These are phyloP conservation scores for Eucalyptus albens DNA, from an alignment of 345 rosid genomes.

Conservation along the genomic window DNA sequence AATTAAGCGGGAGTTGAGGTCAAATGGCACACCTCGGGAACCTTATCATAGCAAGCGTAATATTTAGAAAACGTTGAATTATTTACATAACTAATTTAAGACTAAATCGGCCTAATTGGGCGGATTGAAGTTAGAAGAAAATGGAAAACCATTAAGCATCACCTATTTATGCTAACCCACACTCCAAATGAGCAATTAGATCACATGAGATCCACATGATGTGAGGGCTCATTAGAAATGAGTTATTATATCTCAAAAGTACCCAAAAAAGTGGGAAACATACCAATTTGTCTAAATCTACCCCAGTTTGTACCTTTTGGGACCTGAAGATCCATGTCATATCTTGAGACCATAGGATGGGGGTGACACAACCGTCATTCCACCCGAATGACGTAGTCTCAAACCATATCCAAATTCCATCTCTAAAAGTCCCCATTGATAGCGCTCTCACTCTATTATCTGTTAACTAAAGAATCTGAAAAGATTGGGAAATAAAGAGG, in stretches of 20 bases:
- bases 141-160: neutral
- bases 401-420: no score
- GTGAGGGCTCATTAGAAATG: neutral
- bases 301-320: fast-evolving
- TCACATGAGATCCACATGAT: neutral
- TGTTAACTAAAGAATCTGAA: no score
- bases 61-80: no score
- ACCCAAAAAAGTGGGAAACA: neutral
- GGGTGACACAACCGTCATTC: no score
- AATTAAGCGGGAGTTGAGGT: neutral
- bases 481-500: no score
- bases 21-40: no score
- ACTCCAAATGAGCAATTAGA: neutral
- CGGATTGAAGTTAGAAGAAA: neutral
- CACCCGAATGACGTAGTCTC: no score
- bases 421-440: no score
- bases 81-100: neutral
- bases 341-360: no score
- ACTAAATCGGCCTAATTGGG: neutral
- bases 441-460: no score
- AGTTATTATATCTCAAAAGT: neutral
- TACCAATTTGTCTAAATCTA: neutral
- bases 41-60: neutral
- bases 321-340: neutral
- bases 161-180: neutral